Percentiles rank a stretch among this genome's conserved stretches.
Conservation (phyloP, 2,329 filamentous ascomycete species). For the Lanzia echinophila region DNA sequence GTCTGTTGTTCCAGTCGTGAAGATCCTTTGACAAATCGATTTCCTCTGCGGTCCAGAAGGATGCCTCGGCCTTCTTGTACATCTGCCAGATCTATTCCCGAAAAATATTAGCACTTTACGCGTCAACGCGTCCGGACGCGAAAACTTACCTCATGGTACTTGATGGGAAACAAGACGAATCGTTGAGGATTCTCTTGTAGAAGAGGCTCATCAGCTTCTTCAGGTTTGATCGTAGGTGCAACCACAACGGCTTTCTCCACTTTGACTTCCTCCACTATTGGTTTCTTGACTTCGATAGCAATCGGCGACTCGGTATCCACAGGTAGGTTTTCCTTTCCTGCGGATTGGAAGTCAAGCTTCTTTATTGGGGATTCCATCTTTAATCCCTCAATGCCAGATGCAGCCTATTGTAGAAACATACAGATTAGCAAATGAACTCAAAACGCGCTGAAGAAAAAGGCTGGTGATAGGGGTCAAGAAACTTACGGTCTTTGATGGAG, state of each 20-base stretch:
- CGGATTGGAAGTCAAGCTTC: constrained; percentile 72
- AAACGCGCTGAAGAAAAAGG: constrained; percentile 28
- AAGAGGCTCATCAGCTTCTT: constrained; percentile 80
- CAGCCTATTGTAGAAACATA: constrained; percentile 52
- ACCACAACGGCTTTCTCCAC: constrained; percentile 37
- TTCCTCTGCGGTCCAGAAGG: constrained; percentile 99
- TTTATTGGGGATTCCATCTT: constrained; percentile 92
- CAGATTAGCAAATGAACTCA: constrained; percentile 26
- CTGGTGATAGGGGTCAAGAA: constrained; percentile 28
- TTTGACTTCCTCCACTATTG: constrained; percentile 44
- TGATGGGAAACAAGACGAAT: constrained; percentile 97
- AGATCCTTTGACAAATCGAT: constrained; percentile 98
- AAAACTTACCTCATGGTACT: constrained; percentile 92
- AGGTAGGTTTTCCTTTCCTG: constrained; percentile 75
- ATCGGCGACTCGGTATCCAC: constrained; percentile 44
- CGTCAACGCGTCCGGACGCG: constrained; percentile 44
- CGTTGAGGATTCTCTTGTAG: constrained; percentile 92
- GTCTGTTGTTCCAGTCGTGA: constrained; percentile 97
- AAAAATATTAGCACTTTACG: constrained; percentile 52
- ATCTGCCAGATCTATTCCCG: constrained; percentile 89
- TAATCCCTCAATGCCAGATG: constrained; percentile 76
- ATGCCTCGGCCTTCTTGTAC: constrained; percentile 99
- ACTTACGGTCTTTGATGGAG: constrained; percentile 65
- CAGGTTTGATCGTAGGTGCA: constrained; percentile 51
- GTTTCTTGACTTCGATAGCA: constrained; percentile 51